A percentile compares a stretch with the other conserved stretches of the same genome.
Conservation (phyloP, 2,329 filamentous ascomycete genomes). For the Microthyrium microscopicum region DNA sequence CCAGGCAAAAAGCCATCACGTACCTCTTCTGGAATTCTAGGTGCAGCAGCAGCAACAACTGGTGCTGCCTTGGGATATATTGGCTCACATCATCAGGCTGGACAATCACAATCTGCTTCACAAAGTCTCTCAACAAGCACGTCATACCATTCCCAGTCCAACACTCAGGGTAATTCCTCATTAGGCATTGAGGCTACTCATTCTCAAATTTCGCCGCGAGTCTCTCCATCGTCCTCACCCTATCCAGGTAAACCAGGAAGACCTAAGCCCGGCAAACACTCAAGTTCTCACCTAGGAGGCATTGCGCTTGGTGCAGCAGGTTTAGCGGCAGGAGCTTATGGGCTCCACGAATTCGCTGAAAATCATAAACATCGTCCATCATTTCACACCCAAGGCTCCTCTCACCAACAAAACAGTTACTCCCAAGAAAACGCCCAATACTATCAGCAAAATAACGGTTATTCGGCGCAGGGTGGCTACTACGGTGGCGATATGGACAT, state of each 20-base stretch:
- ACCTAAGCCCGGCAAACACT: slow-evolving; percentile 25
- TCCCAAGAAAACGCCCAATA: slow-evolving; percentile 11
- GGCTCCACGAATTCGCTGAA: slow-evolving; percentile 19
- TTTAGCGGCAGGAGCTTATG: slow-evolving; percentile 29
- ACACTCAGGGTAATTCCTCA: slow-evolving; percentile 1
- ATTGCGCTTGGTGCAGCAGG: slow-evolving; percentile 30
- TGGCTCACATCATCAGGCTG: slow-evolving; percentile 4
- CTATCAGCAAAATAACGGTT: neutral
- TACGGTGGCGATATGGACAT: slow-evolving; percentile 25
- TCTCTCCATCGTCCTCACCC: slow-evolving; percentile 16
- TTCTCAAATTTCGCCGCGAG: slow-evolving; percentile 3
- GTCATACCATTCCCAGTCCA: neutral
- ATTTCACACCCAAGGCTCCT: neutral
- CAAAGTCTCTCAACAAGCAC: neutral
- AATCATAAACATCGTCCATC: slow-evolving; percentile 18
- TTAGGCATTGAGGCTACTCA: too few relatives aligned
- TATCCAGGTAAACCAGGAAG: slow-evolving; percentile 14
- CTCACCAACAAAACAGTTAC: slow-evolving; percentile 12
- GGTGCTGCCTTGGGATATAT: slow-evolving; percentile 18
- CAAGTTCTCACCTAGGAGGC: slow-evolving; percentile 26
- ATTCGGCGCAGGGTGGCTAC: slow-evolving; percentile 8
- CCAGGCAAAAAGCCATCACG: too few relatives aligned
- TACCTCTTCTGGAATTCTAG: slow-evolving; percentile 18
- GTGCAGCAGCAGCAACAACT: slow-evolving; percentile 19
- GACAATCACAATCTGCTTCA: slow-evolving; percentile 13